phyloP scores from a whole-genome alignment of 108 stramenopile species.

The Aurantiochytrium sp. region DNA sequence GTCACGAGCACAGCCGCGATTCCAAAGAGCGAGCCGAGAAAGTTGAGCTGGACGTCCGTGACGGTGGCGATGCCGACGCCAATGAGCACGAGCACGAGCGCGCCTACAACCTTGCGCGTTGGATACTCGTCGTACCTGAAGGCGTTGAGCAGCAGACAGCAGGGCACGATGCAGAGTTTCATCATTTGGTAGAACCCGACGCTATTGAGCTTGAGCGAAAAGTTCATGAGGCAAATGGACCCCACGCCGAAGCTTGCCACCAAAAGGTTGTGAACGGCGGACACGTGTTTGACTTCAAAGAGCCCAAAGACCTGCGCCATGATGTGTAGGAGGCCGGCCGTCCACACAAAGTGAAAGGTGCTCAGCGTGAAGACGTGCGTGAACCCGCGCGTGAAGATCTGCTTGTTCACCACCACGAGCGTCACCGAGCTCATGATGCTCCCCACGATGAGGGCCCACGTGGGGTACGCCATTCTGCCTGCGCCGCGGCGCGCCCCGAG shows the following conservation, averaged over 20 bases:
- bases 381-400: constrained; percentile 8
- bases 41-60: neutral
- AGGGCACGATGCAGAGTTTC: constrained; percentile 13
- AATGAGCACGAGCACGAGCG: neutral
- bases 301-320: neutral
- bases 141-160: neutral
- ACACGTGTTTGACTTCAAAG: neutral
- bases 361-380: constrained; percentile 13
- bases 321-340: neutral
- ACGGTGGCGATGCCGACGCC: constrained; percentile 17
- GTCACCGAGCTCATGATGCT: neutral
- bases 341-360: constrained; percentile 16
- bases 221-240: constrained; percentile 27
- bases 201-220: neutral
- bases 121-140: neutral
- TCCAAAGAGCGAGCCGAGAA: neutral
- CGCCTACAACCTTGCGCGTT: neutral
- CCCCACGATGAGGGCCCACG: constrained; percentile 1
- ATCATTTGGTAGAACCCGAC: constrained; percentile 25
- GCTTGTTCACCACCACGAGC: constrained; percentile 20
- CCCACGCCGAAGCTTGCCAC: constrained; percentile 11
- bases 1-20: neutral
- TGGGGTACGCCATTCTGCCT: neutral
- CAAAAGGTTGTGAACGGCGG: neutral
- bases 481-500: neutral